These are phyloP conservation scores for Capsella rubella DNA, from an alignment of 441 rosid genomes.

Conservation along the genomic window DNA sequence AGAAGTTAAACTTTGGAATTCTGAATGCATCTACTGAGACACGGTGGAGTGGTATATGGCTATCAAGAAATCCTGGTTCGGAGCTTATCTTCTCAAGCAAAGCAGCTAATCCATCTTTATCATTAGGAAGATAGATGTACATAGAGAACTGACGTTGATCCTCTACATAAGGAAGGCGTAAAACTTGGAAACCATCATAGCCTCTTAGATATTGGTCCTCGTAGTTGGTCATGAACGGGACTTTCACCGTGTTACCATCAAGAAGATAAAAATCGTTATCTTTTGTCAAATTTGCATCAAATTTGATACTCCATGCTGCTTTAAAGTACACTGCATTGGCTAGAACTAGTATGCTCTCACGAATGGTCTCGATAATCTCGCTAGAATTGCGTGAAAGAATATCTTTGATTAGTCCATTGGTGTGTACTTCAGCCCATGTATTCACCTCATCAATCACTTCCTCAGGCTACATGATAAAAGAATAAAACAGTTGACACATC, in stretches of 20 bases:
- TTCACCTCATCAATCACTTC: constrained; percentile 66
- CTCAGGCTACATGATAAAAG: constrained; percentile 52
- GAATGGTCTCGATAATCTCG: constrained; percentile 24
- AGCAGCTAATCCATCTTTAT: constrained; percentile 59
- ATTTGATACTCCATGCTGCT: constrained; percentile 72
- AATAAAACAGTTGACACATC: not conserved
- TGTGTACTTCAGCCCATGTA: constrained; percentile 67
- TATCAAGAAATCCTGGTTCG: constrained; percentile 58
- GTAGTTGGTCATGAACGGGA: constrained; percentile 72
- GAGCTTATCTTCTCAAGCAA: constrained; percentile 58
- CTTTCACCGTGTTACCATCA: constrained; percentile 57
- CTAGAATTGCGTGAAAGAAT: constrained; percentile 60
- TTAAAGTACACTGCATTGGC: constrained; percentile 83
- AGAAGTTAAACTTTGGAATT: constrained; percentile 69
- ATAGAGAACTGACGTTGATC: constrained; percentile 69
- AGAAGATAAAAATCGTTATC: constrained; percentile 69
- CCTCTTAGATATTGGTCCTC: constrained; percentile 52
- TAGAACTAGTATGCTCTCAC: constrained; percentile 54
- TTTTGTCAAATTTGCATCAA: constrained; percentile 60
- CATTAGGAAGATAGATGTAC: constrained; percentile 73
- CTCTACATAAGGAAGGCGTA: constrained; percentile 69
- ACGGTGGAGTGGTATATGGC: constrained; percentile 50
- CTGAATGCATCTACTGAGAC: constrained; percentile 53
- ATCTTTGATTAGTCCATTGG: constrained; percentile 67
- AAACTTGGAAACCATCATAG: constrained; percentile 68